These are phyloP conservation scores for Symbiodinium pilosum DNA, from an alignment of 73 alveolate genomes.

Conservation along the genomic window DNA sequence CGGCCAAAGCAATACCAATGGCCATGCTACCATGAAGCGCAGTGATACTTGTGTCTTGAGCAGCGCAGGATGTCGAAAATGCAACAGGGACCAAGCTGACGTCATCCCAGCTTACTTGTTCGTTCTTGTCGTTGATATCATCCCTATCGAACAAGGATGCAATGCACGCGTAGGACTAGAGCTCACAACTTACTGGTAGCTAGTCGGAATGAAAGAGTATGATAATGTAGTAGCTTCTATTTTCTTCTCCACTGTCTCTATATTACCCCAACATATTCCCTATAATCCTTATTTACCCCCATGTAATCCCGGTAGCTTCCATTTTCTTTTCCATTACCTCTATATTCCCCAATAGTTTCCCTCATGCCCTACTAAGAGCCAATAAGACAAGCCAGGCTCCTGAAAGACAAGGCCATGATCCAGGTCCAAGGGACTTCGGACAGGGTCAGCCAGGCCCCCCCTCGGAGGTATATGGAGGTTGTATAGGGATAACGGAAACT, in stretches of 20 bases:
- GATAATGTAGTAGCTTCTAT: background rate
- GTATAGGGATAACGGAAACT: no score
- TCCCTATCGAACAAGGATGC: no score
- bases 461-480: no score
- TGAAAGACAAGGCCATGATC: slow-evolving; percentile 50
- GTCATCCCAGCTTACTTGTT: background rate
- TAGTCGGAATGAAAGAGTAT: background rate
- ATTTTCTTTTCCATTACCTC: no score
- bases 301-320: no score
- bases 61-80: slow-evolving; percentile 48
- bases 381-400: slow-evolving; percentile 23
- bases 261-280: no score
- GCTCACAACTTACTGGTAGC: no score
- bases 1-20: background rate
- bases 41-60: background rate
- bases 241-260: background rate
- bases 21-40: background rate
- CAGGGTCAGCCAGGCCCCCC: slow-evolving; percentile 50
- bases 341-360: no score
- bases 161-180: no score
- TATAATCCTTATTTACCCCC: no score
- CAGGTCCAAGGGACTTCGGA: slow-evolving; percentile 44
- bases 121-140: no score
- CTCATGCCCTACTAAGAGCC: no score
- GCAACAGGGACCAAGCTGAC: slow-evolving; percentile 80